phyloP scores from a whole-genome alignment of 2,329 filamentous ascomycete genomes.

The Trichoderma pleuroti region DNA sequence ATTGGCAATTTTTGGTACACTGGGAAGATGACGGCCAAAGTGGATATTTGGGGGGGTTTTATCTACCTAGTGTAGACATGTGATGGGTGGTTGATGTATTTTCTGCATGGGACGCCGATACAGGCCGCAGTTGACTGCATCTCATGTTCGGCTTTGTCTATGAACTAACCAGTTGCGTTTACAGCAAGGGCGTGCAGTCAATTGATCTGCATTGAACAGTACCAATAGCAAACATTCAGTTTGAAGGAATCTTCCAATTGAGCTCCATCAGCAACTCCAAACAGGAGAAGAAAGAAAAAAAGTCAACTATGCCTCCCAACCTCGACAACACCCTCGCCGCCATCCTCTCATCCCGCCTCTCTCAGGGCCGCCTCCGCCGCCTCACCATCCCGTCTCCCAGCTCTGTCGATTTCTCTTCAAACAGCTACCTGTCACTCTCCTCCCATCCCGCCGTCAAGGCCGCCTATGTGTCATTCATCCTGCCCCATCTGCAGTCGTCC shows the following conservation, averaged over 20 bases:
- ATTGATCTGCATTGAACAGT: background rate
- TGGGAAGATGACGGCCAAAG: background rate
- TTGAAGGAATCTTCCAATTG: background rate
- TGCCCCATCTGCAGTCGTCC: conserved; percentile 38
- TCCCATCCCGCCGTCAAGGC: conserved; percentile 49
- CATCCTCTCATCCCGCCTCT: conserved; percentile 30
- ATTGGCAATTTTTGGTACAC: background rate
- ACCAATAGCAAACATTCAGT: background rate
- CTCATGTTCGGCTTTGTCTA: background rate
- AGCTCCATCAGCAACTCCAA: background rate
- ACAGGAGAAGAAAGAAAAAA: background rate
- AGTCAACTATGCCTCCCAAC: background rate
- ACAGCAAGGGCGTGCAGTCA: background rate
- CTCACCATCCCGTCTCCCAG: conserved; percentile 59
- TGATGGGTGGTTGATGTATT: background rate
- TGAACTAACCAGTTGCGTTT: background rate
- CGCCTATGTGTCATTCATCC: conserved; percentile 55
- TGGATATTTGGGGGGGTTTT: background rate
- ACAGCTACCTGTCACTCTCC: conserved; percentile 76
- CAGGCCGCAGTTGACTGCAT: conserved; percentile 6
- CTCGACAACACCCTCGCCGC: conserved; percentile 31
- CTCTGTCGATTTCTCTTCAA: conserved; percentile 74
- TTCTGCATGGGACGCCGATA: background rate
- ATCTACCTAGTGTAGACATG: background rate
- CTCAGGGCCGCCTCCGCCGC: conserved; percentile 40